A percentile compares a stretch with the other conserved stretches of the same genome.
Evolutionary conservation across 345 rosid genomes (phyloP).

Genomic region (Moricandia arvensis): DNA sequence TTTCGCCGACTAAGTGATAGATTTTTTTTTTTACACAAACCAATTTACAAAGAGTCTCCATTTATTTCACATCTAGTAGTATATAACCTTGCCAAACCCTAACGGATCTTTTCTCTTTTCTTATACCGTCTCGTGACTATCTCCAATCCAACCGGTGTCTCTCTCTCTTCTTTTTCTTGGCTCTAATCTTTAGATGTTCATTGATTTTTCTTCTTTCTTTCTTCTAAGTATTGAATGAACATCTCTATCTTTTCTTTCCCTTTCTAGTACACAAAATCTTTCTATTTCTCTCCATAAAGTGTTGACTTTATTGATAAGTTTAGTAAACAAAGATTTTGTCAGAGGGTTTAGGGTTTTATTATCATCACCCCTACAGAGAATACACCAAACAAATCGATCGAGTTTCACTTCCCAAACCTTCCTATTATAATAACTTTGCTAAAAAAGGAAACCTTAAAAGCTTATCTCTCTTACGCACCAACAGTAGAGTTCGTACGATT

Average conservation of each 20-base stretch:
- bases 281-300: neutral
- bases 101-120: conserved; percentile 6
- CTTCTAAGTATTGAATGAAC: neutral
- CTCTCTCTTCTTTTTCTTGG: neutral
- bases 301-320: conserved; percentile 11
- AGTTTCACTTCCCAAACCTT: conserved; percentile 12
- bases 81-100: conserved; percentile 8
- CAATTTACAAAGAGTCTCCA: neutral
- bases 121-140: conserved; percentile 6
- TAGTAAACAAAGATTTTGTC: conserved; percentile 19
- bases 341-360: conserved; percentile 31
- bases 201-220: neutral
- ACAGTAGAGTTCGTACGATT: neutral
- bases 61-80: neutral
- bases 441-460: neutral
- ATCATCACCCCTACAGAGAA: neutral
- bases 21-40: neutral
- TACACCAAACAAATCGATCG: neutral
- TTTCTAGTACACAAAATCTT: neutral
- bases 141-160: neutral
- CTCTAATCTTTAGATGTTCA: neutral
- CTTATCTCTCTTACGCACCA: neutral
- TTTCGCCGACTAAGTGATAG: neutral
- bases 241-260: neutral
- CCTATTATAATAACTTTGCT: neutral